phyloP scores from a whole-genome alignment of 495 filamentous ascomycete genomes.

The Mytilinidion resinicola region DNA sequence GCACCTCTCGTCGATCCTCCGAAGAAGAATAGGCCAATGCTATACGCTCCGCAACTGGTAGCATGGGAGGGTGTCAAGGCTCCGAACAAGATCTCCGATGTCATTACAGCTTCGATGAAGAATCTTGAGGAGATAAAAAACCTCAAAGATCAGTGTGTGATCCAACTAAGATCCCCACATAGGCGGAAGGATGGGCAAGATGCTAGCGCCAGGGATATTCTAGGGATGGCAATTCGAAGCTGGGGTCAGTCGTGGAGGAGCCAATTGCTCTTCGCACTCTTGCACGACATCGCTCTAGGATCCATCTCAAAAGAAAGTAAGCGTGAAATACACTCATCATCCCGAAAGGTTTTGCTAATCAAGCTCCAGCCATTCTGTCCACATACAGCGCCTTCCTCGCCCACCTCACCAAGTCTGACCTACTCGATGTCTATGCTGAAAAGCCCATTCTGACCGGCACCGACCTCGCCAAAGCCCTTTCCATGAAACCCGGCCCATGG shows the following conservation, averaged over 20 bases:
- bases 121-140: constrained; percentile 54
- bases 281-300: constrained; percentile 49
- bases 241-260: constrained; percentile 72
- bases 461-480: constrained; percentile 55
- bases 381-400: constrained; percentile 51
- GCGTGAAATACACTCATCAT: constrained; percentile 2
- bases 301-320: constrained; percentile 21
- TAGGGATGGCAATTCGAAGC: constrained; percentile 71
- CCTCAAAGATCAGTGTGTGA: constrained; percentile 47
- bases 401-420: constrained; percentile 41
- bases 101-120: constrained; percentile 58
- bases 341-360: constrained; percentile 9
- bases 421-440: constrained; percentile 41
- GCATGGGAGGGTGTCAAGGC: constrained; percentile 74
- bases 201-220: constrained; percentile 40
- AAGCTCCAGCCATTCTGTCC: constrained; percentile 34
- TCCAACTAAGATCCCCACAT: constrained; percentile 24
- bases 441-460: constrained; percentile 47
- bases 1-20: constrained; percentile 42
- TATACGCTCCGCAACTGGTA: constrained; percentile 45
- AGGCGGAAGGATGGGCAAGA: constrained; percentile 26
- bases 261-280: constrained; percentile 62
- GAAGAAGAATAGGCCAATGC: constrained; percentile 44
- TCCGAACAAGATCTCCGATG: constrained; percentile 60
- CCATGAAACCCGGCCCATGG: constrained; percentile 66